Percentiles rank a stretch among this genome's conserved stretches.
Evolutionary conservation across 805 yeast species (phyloP).

Genomic region (Candida cerambycidarum): DNA sequence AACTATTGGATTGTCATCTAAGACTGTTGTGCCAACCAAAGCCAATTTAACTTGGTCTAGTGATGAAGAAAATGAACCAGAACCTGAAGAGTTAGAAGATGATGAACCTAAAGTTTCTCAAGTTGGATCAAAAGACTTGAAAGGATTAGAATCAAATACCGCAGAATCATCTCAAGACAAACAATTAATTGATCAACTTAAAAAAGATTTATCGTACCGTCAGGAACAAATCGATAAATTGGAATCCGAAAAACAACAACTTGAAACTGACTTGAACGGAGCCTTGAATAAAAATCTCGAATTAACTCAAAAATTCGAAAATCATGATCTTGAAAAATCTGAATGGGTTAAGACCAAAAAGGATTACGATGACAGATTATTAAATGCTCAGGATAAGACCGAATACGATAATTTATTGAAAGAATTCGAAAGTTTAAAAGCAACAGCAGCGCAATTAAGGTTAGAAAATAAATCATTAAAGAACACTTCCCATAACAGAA

Average conservation of each 20-base stretch:
- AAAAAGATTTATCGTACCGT: background rate
- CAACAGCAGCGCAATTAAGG: conserved; percentile 33
- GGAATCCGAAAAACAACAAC: conserved; percentile 7
- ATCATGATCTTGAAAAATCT: conserved; percentile 6
- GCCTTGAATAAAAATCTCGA: conserved; percentile 8
- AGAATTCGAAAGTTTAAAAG: conserved; percentile 30
- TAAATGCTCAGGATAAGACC: conserved; percentile 6
- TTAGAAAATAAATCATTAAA: conserved; percentile 40
- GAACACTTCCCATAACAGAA: conserved; percentile 18
- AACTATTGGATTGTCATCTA: conserved; percentile 51
- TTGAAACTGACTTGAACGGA: conserved; percentile 9
- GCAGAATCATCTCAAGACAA: background rate
- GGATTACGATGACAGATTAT: conserved; percentile 9
- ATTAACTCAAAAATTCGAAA: conserved; percentile 8
- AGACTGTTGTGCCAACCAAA: conserved; percentile 79
- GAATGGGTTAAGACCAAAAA: conserved; percentile 8
- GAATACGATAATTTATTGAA: conserved; percentile 13
- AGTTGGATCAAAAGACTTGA: background rate
- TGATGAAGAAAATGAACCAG: conserved; percentile 65
- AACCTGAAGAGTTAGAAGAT: conserved; percentile 1
- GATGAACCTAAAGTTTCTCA: background rate
- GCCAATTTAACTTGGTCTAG: conserved; percentile 87
- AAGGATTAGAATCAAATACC: too few relatives aligned
- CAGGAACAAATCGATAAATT: conserved; percentile 8
- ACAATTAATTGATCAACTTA: conserved; percentile 1